Evolutionary conservation across 306 rosid species (phyloP).

Genomic region (Astragalus membranaceus): DNA sequence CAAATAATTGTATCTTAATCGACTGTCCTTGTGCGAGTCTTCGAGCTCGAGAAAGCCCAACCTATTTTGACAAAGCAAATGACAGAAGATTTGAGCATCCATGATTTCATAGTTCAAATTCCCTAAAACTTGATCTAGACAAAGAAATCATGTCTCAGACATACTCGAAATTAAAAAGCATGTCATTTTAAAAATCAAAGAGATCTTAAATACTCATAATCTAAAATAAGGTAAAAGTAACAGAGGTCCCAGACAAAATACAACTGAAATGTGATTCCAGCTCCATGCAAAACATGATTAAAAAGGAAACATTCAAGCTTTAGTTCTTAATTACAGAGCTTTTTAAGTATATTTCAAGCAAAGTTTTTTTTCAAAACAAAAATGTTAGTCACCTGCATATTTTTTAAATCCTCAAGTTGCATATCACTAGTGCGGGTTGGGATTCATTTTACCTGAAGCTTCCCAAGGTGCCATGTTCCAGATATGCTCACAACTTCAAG

Average conservation of each 20-base stretch:
- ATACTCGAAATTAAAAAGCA: constrained; percentile 8
- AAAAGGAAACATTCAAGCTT: not conserved
- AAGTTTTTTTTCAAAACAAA: not conserved
- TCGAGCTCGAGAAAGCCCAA: constrained; percentile 96
- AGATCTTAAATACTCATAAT: not conserved
- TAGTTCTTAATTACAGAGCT: not conserved
- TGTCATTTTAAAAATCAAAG: constrained; percentile 1
- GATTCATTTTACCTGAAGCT: constrained; percentile 69
- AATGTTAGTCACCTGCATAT: not conserved
- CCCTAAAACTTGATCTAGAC: constrained; percentile 4
- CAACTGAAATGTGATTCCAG: not conserved
- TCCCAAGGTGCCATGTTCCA: constrained; percentile 99
- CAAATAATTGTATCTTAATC: constrained; percentile 74
- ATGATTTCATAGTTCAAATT: constrained; percentile 20
- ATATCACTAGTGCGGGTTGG: not conserved
- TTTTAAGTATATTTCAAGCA: not conserved
- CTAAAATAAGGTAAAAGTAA: not conserved
- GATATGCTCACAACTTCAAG: constrained; percentile 98
- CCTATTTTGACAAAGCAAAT: constrained; percentile 42
- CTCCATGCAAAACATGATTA: constrained; percentile 3
- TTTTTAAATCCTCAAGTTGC: constrained; percentile 1
- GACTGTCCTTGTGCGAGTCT: constrained; percentile 96
- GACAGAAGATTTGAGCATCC: constrained; percentile 10
- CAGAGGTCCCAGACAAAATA: not conserved
- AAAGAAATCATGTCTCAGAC: not conserved